Conservation (phyloP, 2,329 filamentous ascomycete genomes). For the Trichoderma harzianum region DNA sequence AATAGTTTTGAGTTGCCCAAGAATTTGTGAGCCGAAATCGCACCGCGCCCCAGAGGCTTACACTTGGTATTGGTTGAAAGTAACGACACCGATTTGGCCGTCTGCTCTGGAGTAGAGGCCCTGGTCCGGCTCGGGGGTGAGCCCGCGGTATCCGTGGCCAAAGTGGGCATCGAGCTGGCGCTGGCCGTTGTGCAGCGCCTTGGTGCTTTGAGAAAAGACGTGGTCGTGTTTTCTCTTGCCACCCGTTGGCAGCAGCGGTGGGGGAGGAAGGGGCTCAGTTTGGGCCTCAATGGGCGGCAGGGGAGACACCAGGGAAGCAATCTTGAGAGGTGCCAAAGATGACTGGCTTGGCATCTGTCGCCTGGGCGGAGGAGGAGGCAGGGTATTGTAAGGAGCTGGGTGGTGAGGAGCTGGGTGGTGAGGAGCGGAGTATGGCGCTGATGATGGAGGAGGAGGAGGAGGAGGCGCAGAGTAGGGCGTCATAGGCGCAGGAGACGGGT, state of each 20-base stretch:
- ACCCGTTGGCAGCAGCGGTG: conserved; percentile 28
- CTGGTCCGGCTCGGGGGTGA: conserved; percentile 29
- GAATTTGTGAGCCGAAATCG: not conserved
- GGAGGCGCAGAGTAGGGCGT: conserved; percentile 29
- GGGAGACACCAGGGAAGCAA: conserved; percentile 34
- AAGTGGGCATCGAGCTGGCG: conserved; percentile 36
- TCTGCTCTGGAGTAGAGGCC: conserved; percentile 37
- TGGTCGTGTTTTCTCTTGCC: conserved; percentile 38
- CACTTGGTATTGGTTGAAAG: conserved; percentile 30
- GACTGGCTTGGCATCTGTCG: conserved; percentile 17
- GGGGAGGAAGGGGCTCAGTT: conserved; percentile 28
- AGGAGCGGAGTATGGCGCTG: conserved; percentile 13
- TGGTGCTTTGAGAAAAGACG: conserved; percentile 32
- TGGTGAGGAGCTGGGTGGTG: conserved; percentile 20
- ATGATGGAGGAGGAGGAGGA: conserved; percentile 19
- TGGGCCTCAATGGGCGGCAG: conserved; percentile 36
- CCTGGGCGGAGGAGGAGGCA: conserved; percentile 24
- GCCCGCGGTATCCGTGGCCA: conserved; percentile 23
- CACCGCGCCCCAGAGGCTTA: not conserved
- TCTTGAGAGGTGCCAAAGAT: conserved; percentile 38
- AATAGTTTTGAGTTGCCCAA: not conserved
- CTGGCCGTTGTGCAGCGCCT: conserved; percentile 37
- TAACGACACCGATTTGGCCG: conserved; percentile 30
- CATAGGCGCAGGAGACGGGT: conserved; percentile 22
- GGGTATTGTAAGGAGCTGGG: conserved; percentile 19